These are phyloP conservation scores for Luvunga scandens DNA, from an alignment of 345 rosid genomes.

Conservation along the genomic window DNA sequence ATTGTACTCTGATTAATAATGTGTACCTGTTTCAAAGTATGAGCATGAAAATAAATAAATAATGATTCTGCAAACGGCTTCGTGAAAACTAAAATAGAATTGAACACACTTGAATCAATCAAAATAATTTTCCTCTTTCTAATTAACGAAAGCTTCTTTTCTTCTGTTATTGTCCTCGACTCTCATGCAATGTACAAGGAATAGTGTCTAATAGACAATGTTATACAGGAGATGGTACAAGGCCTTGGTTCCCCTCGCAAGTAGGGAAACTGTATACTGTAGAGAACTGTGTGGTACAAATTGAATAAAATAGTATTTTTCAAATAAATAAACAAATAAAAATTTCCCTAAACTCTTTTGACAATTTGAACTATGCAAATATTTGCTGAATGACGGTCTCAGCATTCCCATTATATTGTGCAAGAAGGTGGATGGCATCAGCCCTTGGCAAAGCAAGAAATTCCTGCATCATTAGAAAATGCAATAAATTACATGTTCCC, in stretches of 20 bases:
- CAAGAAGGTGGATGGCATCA: conserved; percentile 89
- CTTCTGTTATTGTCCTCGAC: background rate
- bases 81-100: background rate
- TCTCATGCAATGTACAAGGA: background rate
- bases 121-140: background rate
- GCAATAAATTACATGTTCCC: background rate
- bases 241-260: background rate
- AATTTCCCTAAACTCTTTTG: background rate
- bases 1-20: background rate
- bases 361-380: conserved; percentile 42
- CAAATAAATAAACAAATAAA: conserved; percentile 23
- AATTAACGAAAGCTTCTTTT: background rate
- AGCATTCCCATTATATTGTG: conserved; percentile 80
- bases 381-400: conserved; percentile 85
- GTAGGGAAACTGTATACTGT: background rate
- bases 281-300: conserved; percentile 11
- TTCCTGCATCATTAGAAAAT: conserved; percentile 52
- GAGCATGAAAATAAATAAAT: background rate
- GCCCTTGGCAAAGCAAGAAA: conserved; percentile 97
- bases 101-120: background rate
- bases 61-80: background rate
- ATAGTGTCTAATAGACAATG: background rate
- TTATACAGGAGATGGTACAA: background rate
- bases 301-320: conserved; percentile 17
- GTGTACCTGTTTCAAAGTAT: background rate